These are phyloP conservation scores for Corylus heterophylla DNA, from an alignment of 306 rosid genomes.

Conservation along the genomic window DNA sequence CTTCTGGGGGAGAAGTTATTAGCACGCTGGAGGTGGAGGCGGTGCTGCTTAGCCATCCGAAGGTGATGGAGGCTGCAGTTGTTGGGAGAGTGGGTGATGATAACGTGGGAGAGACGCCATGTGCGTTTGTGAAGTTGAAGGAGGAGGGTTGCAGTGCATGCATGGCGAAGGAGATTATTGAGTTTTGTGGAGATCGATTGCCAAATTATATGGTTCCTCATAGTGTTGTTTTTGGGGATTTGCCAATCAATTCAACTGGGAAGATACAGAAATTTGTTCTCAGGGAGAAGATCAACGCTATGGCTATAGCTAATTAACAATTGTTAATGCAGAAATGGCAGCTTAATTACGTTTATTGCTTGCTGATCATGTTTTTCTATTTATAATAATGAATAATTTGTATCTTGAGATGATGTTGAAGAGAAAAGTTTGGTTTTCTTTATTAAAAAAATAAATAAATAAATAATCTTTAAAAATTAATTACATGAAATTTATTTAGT, in stretches of 20 bases:
- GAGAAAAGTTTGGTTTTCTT: too few species aligned
- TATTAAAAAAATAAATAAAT: too few species aligned
- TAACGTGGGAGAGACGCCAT: constrained; percentile 33
- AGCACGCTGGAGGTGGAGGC: constrained; percentile 78
- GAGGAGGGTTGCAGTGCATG: constrained; percentile 36
- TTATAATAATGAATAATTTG: too few species aligned
- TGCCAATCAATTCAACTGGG: constrained; percentile 78
- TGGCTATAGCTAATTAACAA: not conserved
- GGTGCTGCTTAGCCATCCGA: constrained; percentile 67
- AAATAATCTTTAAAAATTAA: too few species aligned
- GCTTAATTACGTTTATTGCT: too few species aligned
- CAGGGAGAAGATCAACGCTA: constrained; percentile 44
- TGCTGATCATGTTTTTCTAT: too few species aligned
- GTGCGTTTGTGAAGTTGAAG: constrained; percentile 63
- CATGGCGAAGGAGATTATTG: constrained; percentile 45
- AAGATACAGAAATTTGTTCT: constrained; percentile 73
- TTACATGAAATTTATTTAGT: too few species aligned
- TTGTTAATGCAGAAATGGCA: too few species aligned
- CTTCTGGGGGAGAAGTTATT: constrained; percentile 37
- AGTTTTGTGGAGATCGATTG: constrained; percentile 59
- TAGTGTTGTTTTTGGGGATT: constrained; percentile 62
- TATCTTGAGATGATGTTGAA: too few species aligned
- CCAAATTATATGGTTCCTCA: constrained; percentile 65
- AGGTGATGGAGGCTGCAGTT: constrained; percentile 70
- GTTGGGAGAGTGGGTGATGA: constrained; percentile 48